A percentile compares a stretch with the other conserved stretches of the same genome.
These are phyloP conservation scores for Psidium friedrichsthalianum DNA, from an alignment of 345 rosid genomes.

Conservation along the genomic window DNA sequence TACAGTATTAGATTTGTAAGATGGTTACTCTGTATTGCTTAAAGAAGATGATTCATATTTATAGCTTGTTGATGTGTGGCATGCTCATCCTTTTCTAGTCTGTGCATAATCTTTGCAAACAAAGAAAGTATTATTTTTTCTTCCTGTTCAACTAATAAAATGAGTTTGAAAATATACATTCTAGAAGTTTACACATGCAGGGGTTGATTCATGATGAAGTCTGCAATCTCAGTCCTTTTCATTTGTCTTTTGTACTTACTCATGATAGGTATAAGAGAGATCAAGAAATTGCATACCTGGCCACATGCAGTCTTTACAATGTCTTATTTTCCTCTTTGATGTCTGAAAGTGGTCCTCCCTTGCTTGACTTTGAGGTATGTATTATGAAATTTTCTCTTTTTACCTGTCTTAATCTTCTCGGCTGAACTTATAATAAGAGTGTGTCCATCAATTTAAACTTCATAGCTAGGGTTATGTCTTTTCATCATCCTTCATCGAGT, in stretches of 20 bases:
- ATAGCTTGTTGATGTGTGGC: background rate
- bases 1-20: slow-evolving; percentile 82
- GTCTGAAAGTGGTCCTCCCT: slow-evolving; percentile 91
- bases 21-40: background rate
- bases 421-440: background rate
- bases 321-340: slow-evolving; percentile 62
- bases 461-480: background rate
- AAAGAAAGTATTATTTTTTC: background rate
- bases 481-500: background rate
- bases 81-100: background rate
- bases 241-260: slow-evolving; percentile 3
- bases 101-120: background rate
- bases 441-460: background rate
- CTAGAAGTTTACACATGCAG: background rate
- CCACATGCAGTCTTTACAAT: slow-evolving; percentile 76
- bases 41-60: background rate
- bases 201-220: background rate
- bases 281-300: slow-evolving; percentile 70
- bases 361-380: slow-evolving; percentile 88
- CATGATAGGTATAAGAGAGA: slow-evolving; percentile 67
- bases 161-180: background rate
- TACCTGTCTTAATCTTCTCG: background rate
- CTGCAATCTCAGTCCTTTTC: background rate
- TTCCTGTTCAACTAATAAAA: background rate
- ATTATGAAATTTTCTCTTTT: background rate